Percentiles rank a stretch among this genome's conserved stretches.
These are phyloP conservation scores for Cicer cuneatum DNA, from an alignment of 306 rosid species.

Conservation along the genomic window DNA sequence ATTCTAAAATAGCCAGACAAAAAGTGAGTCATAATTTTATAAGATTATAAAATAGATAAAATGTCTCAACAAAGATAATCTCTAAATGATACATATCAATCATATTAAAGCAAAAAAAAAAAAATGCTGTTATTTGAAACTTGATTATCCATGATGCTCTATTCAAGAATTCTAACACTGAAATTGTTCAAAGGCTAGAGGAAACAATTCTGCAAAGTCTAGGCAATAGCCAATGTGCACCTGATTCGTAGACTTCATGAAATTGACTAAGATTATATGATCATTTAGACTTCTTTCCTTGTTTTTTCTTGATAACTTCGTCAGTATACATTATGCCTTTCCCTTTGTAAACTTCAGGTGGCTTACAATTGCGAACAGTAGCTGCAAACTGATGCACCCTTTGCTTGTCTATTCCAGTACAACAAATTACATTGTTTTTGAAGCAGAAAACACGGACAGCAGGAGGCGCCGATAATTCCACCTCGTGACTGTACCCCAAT, in stretches of 20 bases:
- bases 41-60: not conserved
- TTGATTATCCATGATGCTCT: slow-evolving; percentile 23
- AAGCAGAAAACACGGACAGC: slow-evolving; percentile 91
- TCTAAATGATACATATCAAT: slow-evolving; percentile 15
- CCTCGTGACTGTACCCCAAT: slow-evolving; percentile 91
- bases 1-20: not conserved
- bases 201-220: slow-evolving; percentile 15
- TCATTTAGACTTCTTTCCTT: slow-evolving; percentile 91
- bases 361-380: slow-evolving; percentile 79
- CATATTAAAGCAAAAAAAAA: slow-evolving; percentile 1
- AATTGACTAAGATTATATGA: slow-evolving; percentile 19
- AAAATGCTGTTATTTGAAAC: slow-evolving; percentile 10
- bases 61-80: slow-evolving; percentile 17
- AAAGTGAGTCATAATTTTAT: not conserved
- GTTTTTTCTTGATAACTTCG: slow-evolving; percentile 79
- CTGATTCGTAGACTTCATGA: not conserved
- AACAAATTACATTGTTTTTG: slow-evolving; percentile 87
- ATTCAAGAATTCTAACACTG: slow-evolving; percentile 20
- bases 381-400: slow-evolving; percentile 92
- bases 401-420: slow-evolving; percentile 85
- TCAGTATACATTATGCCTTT: slow-evolving; percentile 88
- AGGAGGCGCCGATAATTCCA: slow-evolving; percentile 74
- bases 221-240: slow-evolving; percentile 28
- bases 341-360: slow-evolving; percentile 94
- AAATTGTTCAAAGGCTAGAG: slow-evolving; percentile 29